A percentile compares a stretch with the other conserved stretches of the same genome.
Conservation (phyloP, 2,329 filamentous ascomycete genomes). For the Talaromyces sp. region DNA sequence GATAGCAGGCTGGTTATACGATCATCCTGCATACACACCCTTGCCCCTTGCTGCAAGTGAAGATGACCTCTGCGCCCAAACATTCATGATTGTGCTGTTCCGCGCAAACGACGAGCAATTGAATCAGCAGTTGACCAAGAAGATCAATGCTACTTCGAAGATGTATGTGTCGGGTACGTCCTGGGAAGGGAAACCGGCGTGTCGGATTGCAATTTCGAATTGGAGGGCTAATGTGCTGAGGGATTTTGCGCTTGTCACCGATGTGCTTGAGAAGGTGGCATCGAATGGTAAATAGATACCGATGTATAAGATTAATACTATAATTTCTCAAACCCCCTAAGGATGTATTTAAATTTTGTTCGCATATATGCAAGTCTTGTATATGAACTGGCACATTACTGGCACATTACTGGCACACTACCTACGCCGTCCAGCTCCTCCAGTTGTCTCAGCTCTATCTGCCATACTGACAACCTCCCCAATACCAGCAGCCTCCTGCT, state of each 20-base stretch:
- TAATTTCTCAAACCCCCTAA: background rate
- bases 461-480: conserved; percentile 87
- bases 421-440: conserved; percentile 45
- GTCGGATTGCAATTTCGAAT: conserved; percentile 80
- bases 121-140: conserved; percentile 64
- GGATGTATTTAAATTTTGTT: background rate
- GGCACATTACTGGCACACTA: conserved; percentile 18
- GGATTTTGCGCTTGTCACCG: conserved; percentile 63
- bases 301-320: background rate
- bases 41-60: conserved; percentile 50
- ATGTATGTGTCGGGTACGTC: conserved; percentile 80
- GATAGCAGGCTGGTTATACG: conserved; percentile 62
- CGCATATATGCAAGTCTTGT: too few relatives aligned
- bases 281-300: background rate
- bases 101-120: conserved; percentile 62
- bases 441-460: conserved; percentile 57
- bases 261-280: conserved; percentile 55
- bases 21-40: conserved; percentile 62
- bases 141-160: conserved; percentile 68
- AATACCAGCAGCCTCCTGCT: conserved; percentile 92
- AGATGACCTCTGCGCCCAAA: conserved; percentile 48
- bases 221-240: conserved; percentile 70
- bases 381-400: background rate
- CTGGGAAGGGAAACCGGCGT: conserved; percentile 71
- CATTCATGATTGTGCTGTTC: conserved; percentile 74